Conservation (phyloP, 805 yeast genomes). For the Soucietia sequanensis region DNA sequence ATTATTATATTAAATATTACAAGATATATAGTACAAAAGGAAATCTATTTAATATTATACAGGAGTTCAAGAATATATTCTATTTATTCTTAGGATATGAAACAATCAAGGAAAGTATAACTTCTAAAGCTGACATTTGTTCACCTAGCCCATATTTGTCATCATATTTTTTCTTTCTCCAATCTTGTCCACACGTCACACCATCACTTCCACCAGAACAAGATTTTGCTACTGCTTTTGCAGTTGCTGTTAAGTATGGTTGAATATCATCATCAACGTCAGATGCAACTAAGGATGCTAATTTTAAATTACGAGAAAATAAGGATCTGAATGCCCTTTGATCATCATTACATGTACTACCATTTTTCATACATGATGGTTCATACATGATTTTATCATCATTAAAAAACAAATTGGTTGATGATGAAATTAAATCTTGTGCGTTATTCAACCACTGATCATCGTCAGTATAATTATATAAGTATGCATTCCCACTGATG, state of each 20-base stretch:
- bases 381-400: constrained; percentile 63
- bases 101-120: constrained; percentile 30
- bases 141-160: constrained; percentile 73
- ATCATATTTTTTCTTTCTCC: constrained; percentile 59
- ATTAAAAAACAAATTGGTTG: constrained; percentile 56
- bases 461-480: constrained; percentile 71
- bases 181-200: constrained; percentile 71
- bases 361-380: constrained; percentile 70
- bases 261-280: constrained; percentile 39
- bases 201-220: constrained; percentile 76
- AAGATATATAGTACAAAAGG: too few species aligned
- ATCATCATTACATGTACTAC: constrained; percentile 69
- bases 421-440: constrained; percentile 45
- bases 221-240: constrained; percentile 62
- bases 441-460: constrained; percentile 67
- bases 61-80: too few species aligned
- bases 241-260: constrained; percentile 39
- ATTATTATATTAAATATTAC: too few species aligned
- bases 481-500: constrained; percentile 75
- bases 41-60: too few species aligned
- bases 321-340: constrained; percentile 92
- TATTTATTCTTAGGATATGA: not conserved
- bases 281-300: constrained; percentile 72
- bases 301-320: constrained; percentile 69
- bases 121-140: constrained; percentile 72